Percentiles rank a stretch among this genome's conserved stretches.
These are phyloP conservation scores for Salmacisia buchloeana DNA, from an alignment of 1,284 basidiomycete genomes.

Conservation along the genomic window DNA sequence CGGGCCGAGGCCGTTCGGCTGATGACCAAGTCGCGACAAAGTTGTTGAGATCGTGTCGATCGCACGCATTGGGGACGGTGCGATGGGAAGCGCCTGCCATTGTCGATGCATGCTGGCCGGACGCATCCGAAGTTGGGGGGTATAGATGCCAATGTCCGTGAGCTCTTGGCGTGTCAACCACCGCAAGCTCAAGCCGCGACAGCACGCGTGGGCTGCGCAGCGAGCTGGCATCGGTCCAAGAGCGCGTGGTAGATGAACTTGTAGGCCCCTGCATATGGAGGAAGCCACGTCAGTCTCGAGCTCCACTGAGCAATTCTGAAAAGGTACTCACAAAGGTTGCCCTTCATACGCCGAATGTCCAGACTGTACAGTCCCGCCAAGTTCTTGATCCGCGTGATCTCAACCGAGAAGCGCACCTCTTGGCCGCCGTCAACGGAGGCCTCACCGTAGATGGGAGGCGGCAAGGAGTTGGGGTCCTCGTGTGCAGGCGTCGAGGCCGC, in stretches of 20 bases:
- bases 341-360: conserved; percentile 47
- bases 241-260: conserved; percentile 48
- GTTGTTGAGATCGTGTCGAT: too few relatives aligned
- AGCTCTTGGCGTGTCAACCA: too few relatives aligned
- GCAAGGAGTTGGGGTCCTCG: conserved; percentile 19
- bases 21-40: too few relatives aligned
- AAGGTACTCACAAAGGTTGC: conserved; percentile 42
- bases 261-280: conserved; percentile 5
- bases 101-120: too few relatives aligned
- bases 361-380: conserved; percentile 45
- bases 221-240: conserved; percentile 16
- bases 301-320: background rate
- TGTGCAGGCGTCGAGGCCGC: background rate
- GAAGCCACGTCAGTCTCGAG: background rate
- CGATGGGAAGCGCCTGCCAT: too few relatives aligned
- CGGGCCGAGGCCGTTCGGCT: too few relatives aligned
- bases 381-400: conserved; percentile 46
- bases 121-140: too few relatives aligned
- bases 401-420: conserved; percentile 47
- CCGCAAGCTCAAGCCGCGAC: too few relatives aligned
- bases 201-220: too few relatives aligned
- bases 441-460: conserved; percentile 43
- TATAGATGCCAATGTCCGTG: too few relatives aligned
- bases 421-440: conserved; percentile 42
- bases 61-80: too few relatives aligned